Base-by-base conservation (phyloP, 148 eudicot genomes). In the Fagopyrum tataricum region DNA sequence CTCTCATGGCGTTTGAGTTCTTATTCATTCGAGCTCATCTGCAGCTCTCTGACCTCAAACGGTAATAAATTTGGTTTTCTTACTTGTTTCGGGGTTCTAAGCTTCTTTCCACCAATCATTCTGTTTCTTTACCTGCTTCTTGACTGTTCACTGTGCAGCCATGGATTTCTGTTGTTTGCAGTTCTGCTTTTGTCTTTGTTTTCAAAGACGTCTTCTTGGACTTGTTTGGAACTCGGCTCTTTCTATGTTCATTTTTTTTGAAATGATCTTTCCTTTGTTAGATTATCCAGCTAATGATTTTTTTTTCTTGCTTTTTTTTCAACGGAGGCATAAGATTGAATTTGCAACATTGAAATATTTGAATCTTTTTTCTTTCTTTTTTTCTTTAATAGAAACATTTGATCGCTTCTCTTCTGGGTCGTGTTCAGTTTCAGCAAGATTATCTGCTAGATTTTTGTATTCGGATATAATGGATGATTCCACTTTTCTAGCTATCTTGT, bases 41-140 rank as follows among this genome's bases (percentile, higher is more conserved):
- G 31, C 78, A n/a, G 58, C 74, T 78, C 82, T 11, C 74, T 75
- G 72, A 76, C 80, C 9, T 67, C 72, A 77, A 70, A 41, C 79
- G 83, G 89, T 85, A 81, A 2, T 12, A 44, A 51, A 74, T 43
- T 43, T 58, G 43, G 8, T 66, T 64, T 78, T 23, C 11, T 70
- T 46, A 10, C 9, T 31, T 9, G 4, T 6, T 17, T 40, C 47
- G 46, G 8, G 21, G 8, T 58, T 15, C 18, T 58, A 6, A 18
- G 17, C 18, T 39, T 10, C 13, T 39, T 23, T 39, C 44, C 1
- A 17, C 41, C 71, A n/a, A 13, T 40, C 46, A 20, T 24, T 13
- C 40, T 13, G 37, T 67, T 40, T 14, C 55, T 49, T 53, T 53
- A 21, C 9, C 5, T 23, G 21, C 4, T 59, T 56, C 31, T 56